Evolutionary conservation across 2,329 filamentous ascomycete genomes (phyloP).

Genomic region (Fusarium armeniacum): DNA sequence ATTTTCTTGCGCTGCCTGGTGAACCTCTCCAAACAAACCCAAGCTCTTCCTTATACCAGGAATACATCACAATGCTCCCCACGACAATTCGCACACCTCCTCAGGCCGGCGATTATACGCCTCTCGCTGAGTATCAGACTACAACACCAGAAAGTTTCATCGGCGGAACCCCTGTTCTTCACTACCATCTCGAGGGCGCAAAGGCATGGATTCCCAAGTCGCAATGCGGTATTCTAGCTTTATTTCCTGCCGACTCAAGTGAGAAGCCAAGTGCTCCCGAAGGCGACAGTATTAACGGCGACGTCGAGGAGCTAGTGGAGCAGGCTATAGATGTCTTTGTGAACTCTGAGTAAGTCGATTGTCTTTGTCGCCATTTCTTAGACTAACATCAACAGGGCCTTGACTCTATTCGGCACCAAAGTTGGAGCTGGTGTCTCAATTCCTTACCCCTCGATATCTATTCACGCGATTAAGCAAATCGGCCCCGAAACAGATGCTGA

Average conservation of each 20-base stretch:
- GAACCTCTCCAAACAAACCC: conserved; percentile 42
- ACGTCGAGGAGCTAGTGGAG: conserved; percentile 58
- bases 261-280: conserved; percentile 49
- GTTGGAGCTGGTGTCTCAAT: conserved; percentile 74
- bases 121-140: conserved; percentile 77
- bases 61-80: conserved; percentile 56
- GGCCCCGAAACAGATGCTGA: conserved; percentile 55
- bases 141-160: conserved; percentile 81
- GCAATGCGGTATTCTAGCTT: conserved; percentile 68
- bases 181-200: conserved; percentile 70
- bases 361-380: background rate
- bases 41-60: conserved; percentile 12
- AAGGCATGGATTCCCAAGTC: conserved; percentile 70
- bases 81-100: conserved; percentile 72
- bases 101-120: conserved; percentile 70
- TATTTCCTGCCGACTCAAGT: conserved; percentile 62
- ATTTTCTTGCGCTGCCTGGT: conserved; percentile 44
- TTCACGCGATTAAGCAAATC: conserved; percentile 79
- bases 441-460: conserved; percentile 79
- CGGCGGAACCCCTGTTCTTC: conserved; percentile 77
- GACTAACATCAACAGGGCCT: conserved; percentile 50
- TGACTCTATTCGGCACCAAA: conserved; percentile 74
- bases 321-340: conserved; percentile 70
- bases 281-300: conserved; percentile 46
- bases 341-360: conserved; percentile 66